Percentiles rank a stretch among this genome's conserved stretches.
Conservation (phyloP, 2,329 filamentous ascomycete genomes). For the Onygenales sp. region DNA sequence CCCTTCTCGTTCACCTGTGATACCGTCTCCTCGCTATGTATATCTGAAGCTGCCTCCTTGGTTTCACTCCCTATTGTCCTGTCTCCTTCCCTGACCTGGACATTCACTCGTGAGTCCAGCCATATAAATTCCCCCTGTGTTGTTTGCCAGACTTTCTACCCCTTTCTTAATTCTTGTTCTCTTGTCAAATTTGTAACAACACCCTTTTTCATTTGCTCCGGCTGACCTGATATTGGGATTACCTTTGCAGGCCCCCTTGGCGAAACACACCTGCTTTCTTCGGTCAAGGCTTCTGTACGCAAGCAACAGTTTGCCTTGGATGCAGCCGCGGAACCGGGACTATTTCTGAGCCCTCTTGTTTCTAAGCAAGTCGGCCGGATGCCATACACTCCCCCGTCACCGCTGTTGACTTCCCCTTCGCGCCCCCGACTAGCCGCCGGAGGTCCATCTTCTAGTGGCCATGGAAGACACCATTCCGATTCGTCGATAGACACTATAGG, state of each 20-base stretch:
- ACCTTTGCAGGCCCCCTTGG: not conserved
- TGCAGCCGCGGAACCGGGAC: not conserved
- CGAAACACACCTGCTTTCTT: not conserved
- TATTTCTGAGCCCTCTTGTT: slow-evolving; percentile 5
- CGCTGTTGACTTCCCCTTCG: slow-evolving; percentile 47
- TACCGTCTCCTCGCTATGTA: no score
- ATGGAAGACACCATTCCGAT: slow-evolving; percentile 11
- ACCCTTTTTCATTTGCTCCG: not conserved
- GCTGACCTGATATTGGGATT: not conserved
- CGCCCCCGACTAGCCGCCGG: slow-evolving; percentile 44
- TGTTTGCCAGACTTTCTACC: no score
- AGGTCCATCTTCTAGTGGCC: slow-evolving; percentile 6
- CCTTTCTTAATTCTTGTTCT: not conserved
- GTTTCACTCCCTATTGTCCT: no score
- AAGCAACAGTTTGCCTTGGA: not conserved
- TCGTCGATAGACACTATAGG: slow-evolving; percentile 5
- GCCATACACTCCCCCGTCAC: slow-evolving; percentile 42
- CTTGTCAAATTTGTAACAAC: not conserved
- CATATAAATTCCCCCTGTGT: no score
- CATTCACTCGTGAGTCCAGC: no score
- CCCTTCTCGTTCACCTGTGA: no score
- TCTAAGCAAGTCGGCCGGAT: slow-evolving; percentile 30
- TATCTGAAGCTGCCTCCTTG: no score
- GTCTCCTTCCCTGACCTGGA: no score
- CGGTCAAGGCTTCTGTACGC: not conserved